Conservation (phyloP, 2,329 filamentous ascomycete species). For the Stemphylium lycopersici region DNA sequence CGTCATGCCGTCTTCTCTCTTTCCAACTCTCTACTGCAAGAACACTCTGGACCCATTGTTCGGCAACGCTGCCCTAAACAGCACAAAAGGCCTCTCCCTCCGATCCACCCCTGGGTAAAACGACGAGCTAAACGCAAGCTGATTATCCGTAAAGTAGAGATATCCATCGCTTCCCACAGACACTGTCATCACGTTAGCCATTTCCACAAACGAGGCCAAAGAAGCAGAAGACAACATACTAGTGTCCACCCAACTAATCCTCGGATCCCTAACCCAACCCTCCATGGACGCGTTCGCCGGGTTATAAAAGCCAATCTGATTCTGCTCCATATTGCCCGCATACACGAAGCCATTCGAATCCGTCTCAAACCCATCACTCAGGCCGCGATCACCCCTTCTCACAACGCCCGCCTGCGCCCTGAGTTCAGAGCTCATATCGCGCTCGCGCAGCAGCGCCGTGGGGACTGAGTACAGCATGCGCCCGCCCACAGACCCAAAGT, state of each 20-base stretch:
- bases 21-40: slow-evolving; percentile 16
- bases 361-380: slow-evolving; percentile 60
- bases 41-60: slow-evolving; percentile 51
- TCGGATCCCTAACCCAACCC: slow-evolving; percentile 54
- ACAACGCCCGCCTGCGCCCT: slow-evolving; percentile 52
- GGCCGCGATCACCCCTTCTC: slow-evolving; percentile 56
- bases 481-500: slow-evolving; percentile 54
- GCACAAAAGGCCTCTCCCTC: slow-evolving; percentile 51
- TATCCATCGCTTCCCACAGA: slow-evolving; percentile 55
- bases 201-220: not conserved
- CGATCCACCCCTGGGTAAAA: slow-evolving; percentile 53
- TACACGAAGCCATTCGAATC: slow-evolving; percentile 59
- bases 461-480: slow-evolving; percentile 55
- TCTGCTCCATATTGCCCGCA: slow-evolving; percentile 58
- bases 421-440: slow-evolving; percentile 50
- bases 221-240: slow-evolving; percentile 27
- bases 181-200: slow-evolving; percentile 26
- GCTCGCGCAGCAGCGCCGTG: slow-evolving; percentile 52
- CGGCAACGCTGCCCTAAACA: slow-evolving; percentile 52
- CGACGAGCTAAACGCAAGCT: slow-evolving; percentile 49
- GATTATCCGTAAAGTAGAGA: slow-evolving; percentile 61
- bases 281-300: slow-evolving; percentile 52
- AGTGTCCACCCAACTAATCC: slow-evolving; percentile 60
- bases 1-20: not conserved
- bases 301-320: slow-evolving; percentile 49